Evolutionary conservation across 768 basidiomycete genomes (phyloP), one percentile per base, ranked within the genome.

Genomic region (Tylopilus rubrobrunneus): DNA sequence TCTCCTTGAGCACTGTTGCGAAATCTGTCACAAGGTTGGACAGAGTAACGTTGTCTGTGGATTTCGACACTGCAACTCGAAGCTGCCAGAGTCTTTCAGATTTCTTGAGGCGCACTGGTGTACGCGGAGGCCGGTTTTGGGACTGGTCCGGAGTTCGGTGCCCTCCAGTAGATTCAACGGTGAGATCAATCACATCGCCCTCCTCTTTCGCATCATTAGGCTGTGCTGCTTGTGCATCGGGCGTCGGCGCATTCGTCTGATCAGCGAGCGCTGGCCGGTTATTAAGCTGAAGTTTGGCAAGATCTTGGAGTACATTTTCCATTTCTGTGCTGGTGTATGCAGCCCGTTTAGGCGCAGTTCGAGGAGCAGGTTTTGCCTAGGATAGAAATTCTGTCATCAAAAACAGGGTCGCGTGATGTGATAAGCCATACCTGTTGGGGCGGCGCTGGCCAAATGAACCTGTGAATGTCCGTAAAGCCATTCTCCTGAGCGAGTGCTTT

Each of bases 371-470:
- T 54, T 74, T 73, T 40, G 67, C 62, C 70, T 73, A 29, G 17
- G 10, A 45, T 51, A 17, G 25, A 33, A 36, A 3, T 40, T 49
- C 12, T 48, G 28, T 61, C 43, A 57, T 45, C 43, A 4, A 15
- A 31, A 34, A 52, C 21, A 42, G 43, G 36, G 27, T 25, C 28
- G 5, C 10, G 28, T 41, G 34, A 29, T 9, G 11, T 36, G 48
- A 50, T 45, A 15, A 52, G 48, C 14, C 56, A 12, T 64, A 74
- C 68, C 69, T 67, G 67, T 45, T 63, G 53, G 59, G 59, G 69
- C n/a, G 78, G 79, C 11, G 86, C 83, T 4, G 87, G 87, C 88
- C 88, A 91, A 39, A 88, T 73, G 60, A 91, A 87, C 27, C 74
- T 78, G 27, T 86, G 81, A 49, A 75, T 74, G 21, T 76, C 72